Base-by-base conservation (phyloP, 495 filamentous ascomycete genomes). In the Penicillium lagena region DNA sequence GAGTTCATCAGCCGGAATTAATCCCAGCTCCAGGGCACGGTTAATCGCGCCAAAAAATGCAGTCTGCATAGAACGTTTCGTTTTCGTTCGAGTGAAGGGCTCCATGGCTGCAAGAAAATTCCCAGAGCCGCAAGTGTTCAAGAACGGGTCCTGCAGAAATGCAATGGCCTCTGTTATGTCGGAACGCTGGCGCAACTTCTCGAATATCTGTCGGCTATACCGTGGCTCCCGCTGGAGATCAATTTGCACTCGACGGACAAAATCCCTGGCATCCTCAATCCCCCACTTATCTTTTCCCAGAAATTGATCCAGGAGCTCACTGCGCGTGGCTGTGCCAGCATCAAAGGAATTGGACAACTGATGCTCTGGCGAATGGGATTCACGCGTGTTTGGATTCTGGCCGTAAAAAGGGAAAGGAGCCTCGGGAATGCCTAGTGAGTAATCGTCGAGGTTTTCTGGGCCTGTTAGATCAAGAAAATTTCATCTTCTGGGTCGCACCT, bases 161-260 rank as follows among this genome's bases (percentile, higher is more conserved):
- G 52, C 40, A n/a, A 67, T 45, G 0, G 67, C 52, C 45, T 64
- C 55, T 9, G 12, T 60, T 30, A 48, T 56, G 12, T 52, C 40
- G 4, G 50, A 51, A 7, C 42, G 50, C 22, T 51, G 40, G 11
- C 70, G 51, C 33, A 76, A 45, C 8, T 61, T 59, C 35, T 59
- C 39, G 45, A 77, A 71, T 13, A 70, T 66, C 39, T 66, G 45
- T 9, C 60, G 63, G 43, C 70, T 72, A 43, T 64, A 70, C n/a
- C 31, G 51, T 2, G 68, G 70, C 40, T 69, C 55, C 12, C 59
- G 59, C 36, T 55, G 61, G 14, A 73, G 51, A 42, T 74, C 61
- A 13, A 72, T 60, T 10, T 52, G 36, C 31, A 69, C 44, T 33
- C 49, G 46, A 7, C 56, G 56, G 35, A 62, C 47, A 7, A 61